Base-by-base conservation (phyloP, 1,139 yeast species). In the Nadsonia commutata region DNA sequence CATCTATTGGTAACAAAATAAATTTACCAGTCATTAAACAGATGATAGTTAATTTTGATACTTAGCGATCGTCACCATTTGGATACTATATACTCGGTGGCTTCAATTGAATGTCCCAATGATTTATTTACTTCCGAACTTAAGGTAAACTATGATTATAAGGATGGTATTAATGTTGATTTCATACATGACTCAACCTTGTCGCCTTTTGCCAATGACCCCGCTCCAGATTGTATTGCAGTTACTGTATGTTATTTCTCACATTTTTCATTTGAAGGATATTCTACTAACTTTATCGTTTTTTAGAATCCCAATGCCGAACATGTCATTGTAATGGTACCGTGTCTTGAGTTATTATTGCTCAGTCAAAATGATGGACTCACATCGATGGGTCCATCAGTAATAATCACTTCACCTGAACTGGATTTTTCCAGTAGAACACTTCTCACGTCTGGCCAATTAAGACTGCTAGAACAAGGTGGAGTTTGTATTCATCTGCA, bases 381-480 rank as follows among this genome's bases (percentile, higher is more conserved):
- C 40, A 23, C 42, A 46, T 33, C 44, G 7, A 40, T 39, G 20
- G 48, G 45, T 19, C 47, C 48, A 8, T 42, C 54, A 3, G 41
- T 44, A 39, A 52, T 49, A 23, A 49, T 44, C n/a, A 51, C 46
- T 22, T 44, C 51, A 33, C 55, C 56, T n/a, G 60, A 62, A 9
- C 53, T 75, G 20, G 42, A 59, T 1, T 68, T 71, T 47, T 58
- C 76, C 39, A 46, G 58, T 3, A 51, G 62, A 0, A 56, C 57
- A 7, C 77, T 78, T 53, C 59, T 1, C 51, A 64, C 36, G 58
- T 66, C 4, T 58, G 74, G 44, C 73, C 75, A 1, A 56, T 76
- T 6, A 56, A 56, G 38, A 64, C 75, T 6, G 90, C 94, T 0
- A 94, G 93, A 0, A 68, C 76, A 2, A 71, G 70, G 43, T 75